phyloP scores from a whole-genome alignment of 1,139 yeast genomes.

The Saccharomyces hybrid region DNA sequence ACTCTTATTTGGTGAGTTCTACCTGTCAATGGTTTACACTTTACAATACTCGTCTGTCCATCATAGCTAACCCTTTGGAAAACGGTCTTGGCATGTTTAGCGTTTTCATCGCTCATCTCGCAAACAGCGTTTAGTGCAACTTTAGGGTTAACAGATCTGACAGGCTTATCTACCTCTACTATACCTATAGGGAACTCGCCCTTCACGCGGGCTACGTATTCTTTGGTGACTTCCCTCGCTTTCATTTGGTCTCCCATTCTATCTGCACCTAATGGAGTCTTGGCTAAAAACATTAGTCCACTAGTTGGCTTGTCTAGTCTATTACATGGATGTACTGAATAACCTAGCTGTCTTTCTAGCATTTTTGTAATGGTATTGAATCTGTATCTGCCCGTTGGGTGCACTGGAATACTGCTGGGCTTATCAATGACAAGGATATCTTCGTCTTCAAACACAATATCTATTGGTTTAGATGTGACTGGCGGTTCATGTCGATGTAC shows the following conservation, averaged over 20 bases:
- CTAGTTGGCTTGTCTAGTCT: slow-evolving; percentile 84
- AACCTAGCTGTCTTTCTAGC: slow-evolving; percentile 56
- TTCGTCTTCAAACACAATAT: slow-evolving; percentile 71
- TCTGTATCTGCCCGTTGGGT: slow-evolving; percentile 88
- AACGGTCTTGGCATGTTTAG: slow-evolving; percentile 52
- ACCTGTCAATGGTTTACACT: slow-evolving; percentile 82
- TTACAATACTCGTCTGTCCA: slow-evolving; percentile 59
- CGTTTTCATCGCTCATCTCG: slow-evolving; percentile 40
- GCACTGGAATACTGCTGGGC: slow-evolving; percentile 92
- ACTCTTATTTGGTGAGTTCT: slow-evolving; percentile 93
- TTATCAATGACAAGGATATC: slow-evolving; percentile 80
- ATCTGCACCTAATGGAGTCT: slow-evolving; percentile 74
- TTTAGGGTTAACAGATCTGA: slow-evolving; percentile 68
- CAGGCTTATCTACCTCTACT: slow-evolving; percentile 55
- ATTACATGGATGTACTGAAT: slow-evolving; percentile 77
- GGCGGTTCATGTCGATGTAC: slow-evolving; percentile 90
- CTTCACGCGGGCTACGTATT: slow-evolving; percentile 77
- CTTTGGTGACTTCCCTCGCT: slow-evolving; percentile 69
- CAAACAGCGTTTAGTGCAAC: slow-evolving; percentile 63
- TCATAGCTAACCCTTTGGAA: slow-evolving; percentile 35
- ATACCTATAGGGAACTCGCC: slow-evolving; percentile 68
- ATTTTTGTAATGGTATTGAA: slow-evolving; percentile 83
- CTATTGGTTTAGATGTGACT: slow-evolving; percentile 62
- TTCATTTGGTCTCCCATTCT: slow-evolving; percentile 63
- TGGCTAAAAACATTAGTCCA: slow-evolving; percentile 89